Base-by-base conservation (phyloP, 2,329 filamentous ascomycete species). In the Aureobasidium sp. region DNA sequence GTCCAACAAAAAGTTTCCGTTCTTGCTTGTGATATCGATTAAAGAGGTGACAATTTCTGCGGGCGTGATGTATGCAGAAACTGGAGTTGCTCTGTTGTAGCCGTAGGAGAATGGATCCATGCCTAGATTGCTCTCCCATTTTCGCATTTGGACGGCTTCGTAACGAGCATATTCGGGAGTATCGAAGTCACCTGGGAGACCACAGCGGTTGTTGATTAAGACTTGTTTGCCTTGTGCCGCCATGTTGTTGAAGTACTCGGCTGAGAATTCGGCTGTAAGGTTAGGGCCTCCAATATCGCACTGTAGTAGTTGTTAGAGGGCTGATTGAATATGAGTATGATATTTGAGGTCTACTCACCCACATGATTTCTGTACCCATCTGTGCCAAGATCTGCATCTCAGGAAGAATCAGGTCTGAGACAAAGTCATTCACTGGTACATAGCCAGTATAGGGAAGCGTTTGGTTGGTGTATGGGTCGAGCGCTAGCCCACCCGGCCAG, bases 51-150 rank as follows among this genome's bases (percentile, higher is more conserved):
- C 73, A 29, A 85, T 73, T 0, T 70, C 74, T 8, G 69, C 73
- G 0, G 81, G 78, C 45, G 79, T 83, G 77, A 85, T 80, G 68
- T 84, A 84, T 10, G 72, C 74, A 0, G 66, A 68, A 1, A 71
- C 66, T 0, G 78, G 74, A 0, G 82, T 86, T 1, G 81, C 81
- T 7, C 78, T 74, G 67, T 86, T 85, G 71, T 81, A 86, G 3
- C 83, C 83, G 65, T 85, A 86, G 64, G 74, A 78, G 66, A 76
- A 85, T 0, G 83, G 83, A 65, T 86, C 83, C 80, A 86, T 82
- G 41, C 83, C 83, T 45, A 76, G 76, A 69, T 80, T 86, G 44
- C 73, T 79, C 70, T 86, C 83, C 83, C 83, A 86, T 69, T 86
- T 85, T 32, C 81, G 74, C 36, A 73, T 68, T 68, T 83, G 81